Percentiles rank a stretch among this genome's conserved stretches.
Conservation (phyloP, 2,329 filamentous ascomycete genomes). For the Microsporum canis region DNA sequence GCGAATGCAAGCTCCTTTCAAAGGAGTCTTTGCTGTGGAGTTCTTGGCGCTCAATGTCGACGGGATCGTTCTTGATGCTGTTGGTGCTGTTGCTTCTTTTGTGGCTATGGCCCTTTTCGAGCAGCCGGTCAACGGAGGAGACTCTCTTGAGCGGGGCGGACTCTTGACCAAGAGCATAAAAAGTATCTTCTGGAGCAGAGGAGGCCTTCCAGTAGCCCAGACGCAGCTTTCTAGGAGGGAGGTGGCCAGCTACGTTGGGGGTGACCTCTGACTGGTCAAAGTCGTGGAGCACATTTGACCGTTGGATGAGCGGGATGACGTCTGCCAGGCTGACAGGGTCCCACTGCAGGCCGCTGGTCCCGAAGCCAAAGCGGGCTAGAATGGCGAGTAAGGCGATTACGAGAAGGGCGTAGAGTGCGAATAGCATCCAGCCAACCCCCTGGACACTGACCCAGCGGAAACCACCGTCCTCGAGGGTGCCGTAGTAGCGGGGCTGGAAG, state of each 20-base stretch:
- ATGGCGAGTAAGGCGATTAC: conserved; percentile 48
- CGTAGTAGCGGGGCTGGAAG: conserved; percentile 57
- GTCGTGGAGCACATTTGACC: conserved; percentile 64
- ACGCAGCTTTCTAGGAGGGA: conserved; percentile 51
- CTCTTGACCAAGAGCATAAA: conserved; percentile 67
- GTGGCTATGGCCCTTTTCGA: conserved; percentile 17
- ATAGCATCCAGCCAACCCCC: conserved; percentile 64
- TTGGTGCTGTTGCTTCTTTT: conserved; percentile 4
- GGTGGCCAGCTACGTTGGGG: conserved; percentile 33
- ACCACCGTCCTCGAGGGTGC: conserved; percentile 43
- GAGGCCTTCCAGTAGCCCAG: conserved; percentile 79
- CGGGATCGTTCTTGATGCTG: conserved; percentile 16
- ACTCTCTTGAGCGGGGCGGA: conserved; percentile 39
- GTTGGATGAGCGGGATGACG: conserved; percentile 62
- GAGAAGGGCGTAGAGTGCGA: conserved; percentile 61
- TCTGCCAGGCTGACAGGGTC: conserved; percentile 74
- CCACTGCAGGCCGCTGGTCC: conserved; percentile 70
- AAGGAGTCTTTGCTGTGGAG: conserved; percentile 34
- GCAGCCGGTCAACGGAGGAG: conserved; percentile 23
- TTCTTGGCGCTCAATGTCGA: conserved; percentile 30
- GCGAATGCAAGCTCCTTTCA: conserved; percentile 42
- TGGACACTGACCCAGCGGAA: conserved; percentile 77
- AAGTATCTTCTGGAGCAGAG: conserved; percentile 50
- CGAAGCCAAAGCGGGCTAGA: conserved; percentile 52
- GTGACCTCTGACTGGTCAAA: conserved; percentile 60